Percentiles rank a stretch among this genome's conserved stretches.
phyloP scores from a whole-genome alignment of 2,329 filamentous ascomycete genomes.

The Trichoderma hamatum region DNA sequence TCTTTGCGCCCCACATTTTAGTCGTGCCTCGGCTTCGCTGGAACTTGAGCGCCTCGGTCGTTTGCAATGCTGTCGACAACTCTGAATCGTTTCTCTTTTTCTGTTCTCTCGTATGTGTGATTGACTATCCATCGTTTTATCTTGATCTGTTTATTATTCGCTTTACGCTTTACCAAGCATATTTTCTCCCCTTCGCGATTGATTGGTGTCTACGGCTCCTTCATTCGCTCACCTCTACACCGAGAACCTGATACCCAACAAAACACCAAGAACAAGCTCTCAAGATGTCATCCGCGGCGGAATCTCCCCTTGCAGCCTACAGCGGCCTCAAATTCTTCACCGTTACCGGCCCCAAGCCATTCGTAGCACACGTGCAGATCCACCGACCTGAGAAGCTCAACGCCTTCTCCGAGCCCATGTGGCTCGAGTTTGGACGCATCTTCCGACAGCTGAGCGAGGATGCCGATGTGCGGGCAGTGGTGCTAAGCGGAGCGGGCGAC shows the following conservation, averaged over 20 bases:
- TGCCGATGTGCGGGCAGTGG: slow-evolving; percentile 71
- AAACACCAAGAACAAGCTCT: background rate
- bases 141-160: background rate
- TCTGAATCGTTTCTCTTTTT: background rate
- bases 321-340: slow-evolving; percentile 67
- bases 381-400: slow-evolving; percentile 87
- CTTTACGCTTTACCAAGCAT: background rate
- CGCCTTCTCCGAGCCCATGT: slow-evolving; percentile 82
- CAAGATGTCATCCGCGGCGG: slow-evolving; percentile 2
- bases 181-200: background rate
- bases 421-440: slow-evolving; percentile 74
- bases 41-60: background rate
- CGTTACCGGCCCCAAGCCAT: slow-evolving; percentile 69
- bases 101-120: background rate
- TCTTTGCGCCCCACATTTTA: background rate
- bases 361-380: slow-evolving; percentile 90
- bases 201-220: background rate
- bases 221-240: background rate
- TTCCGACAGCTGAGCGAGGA: slow-evolving; percentile 74
- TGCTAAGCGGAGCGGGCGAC: slow-evolving; percentile 80
- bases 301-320: slow-evolving; percentile 43
- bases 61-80: background rate
- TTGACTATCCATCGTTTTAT: background rate
- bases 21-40: background rate
- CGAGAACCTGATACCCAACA: background rate